These are phyloP conservation scores for Tylopilus rubrobrunneus DNA, from an alignment of 768 basidiomycete genomes.

Conservation along the genomic window DNA sequence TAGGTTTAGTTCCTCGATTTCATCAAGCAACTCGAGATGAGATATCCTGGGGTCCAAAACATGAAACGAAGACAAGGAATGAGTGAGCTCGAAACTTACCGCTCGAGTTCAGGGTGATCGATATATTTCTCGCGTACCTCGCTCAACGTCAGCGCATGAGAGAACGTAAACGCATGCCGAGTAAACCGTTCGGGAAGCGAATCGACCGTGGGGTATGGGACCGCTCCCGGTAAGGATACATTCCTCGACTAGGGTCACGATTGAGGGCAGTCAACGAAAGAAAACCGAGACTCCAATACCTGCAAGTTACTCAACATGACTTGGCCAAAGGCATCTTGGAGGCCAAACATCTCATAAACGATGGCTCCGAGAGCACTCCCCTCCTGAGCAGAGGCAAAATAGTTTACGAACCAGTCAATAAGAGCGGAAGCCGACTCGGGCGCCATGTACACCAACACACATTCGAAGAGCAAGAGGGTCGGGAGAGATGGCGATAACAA, in stretches of 20 bases:
- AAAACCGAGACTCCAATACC: conserved; percentile 45
- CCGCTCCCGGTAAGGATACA: conserved; percentile 70
- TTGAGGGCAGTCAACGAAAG: neutral
- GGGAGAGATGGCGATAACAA: conserved; percentile 59
- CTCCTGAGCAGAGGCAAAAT: conserved; percentile 32
- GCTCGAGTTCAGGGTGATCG: conserved; percentile 45
- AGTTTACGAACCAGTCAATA: conserved; percentile 69
- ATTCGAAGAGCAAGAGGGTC: conserved; percentile 88
- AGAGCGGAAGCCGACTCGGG: conserved; percentile 55
- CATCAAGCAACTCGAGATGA: conserved; percentile 71
- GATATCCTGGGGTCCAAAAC: conserved; percentile 52
- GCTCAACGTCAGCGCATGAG: conserved; percentile 6
- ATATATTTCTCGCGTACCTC: conserved; percentile 43
- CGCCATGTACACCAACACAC: conserved; percentile 81
- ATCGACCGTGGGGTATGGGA: conserved; percentile 53
- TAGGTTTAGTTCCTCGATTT: conserved; percentile 90
- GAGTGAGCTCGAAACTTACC: conserved; percentile 33
- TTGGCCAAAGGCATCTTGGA: conserved; percentile 84
- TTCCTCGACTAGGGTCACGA: conserved; percentile 52
- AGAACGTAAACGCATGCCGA: conserved; percentile 45
- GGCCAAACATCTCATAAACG: conserved; percentile 87
- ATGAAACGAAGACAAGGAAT: neutral
- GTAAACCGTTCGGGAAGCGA: conserved; percentile 58
- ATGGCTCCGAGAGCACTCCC: conserved; percentile 46
- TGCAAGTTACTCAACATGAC: conserved; percentile 89